Conservation (phyloP, 1,284 basidiomycete species). For the Malassezia yamatoensis region DNA sequence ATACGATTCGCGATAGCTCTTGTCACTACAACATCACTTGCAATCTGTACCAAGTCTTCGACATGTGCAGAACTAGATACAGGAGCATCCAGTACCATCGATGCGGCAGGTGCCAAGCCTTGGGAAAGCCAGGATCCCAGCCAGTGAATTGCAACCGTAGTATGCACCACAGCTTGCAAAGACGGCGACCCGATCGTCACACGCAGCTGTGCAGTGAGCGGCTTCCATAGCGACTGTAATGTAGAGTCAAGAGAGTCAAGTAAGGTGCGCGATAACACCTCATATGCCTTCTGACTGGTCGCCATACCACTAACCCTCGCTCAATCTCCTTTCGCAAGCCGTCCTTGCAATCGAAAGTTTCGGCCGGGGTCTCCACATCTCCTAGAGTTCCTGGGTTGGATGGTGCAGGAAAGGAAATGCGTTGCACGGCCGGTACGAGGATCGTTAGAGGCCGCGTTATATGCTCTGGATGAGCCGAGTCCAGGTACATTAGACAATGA, state of each 20-base stretch:
- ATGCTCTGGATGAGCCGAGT: constrained; percentile 4
- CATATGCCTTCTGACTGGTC: constrained; percentile 10
- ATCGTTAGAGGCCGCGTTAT: constrained; percentile 7
- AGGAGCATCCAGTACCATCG: neutral
- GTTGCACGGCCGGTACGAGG: constrained; percentile 1
- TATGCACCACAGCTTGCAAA: constrained; percentile 10
- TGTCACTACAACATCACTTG: constrained; percentile 6
- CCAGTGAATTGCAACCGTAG: constrained; percentile 12
- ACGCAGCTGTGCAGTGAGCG: neutral
- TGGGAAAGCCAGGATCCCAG: constrained; percentile 4
- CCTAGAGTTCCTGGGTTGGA: too few species aligned
- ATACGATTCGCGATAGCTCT: constrained; percentile 10
- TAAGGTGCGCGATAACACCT: constrained; percentile 13
- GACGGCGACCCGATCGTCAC: constrained; percentile 6
- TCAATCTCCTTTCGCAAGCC: too few species aligned
- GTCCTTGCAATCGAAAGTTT: too few species aligned
- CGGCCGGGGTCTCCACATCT: too few species aligned
- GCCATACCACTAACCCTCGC: neutral
- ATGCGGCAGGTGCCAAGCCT: constrained; percentile 1
- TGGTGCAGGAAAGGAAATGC: too few species aligned
- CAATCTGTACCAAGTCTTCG: constrained; percentile 8
- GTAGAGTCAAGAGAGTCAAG: constrained; percentile 16
- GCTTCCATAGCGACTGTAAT: constrained; percentile 5
- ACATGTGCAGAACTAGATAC: constrained; percentile 2
- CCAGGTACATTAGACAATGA: constrained; percentile 1